phyloP scores from a whole-genome alignment of 495 filamentous ascomycete species.

The Aspergillus baeticus region DNA sequence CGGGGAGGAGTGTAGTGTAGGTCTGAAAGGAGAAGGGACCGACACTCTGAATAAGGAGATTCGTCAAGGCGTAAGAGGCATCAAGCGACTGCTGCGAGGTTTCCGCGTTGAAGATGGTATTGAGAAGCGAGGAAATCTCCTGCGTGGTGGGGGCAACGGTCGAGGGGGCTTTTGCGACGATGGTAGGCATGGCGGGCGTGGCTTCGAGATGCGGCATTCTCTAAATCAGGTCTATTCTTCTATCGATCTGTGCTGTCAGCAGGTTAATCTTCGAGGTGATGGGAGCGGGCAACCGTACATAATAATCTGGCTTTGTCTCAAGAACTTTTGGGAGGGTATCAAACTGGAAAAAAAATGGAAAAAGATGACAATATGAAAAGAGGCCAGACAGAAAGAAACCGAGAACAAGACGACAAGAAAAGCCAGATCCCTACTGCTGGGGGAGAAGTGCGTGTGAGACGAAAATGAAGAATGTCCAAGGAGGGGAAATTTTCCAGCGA shows the following conservation, averaged over 20 bases:
- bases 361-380: constrained; percentile 7
- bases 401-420: constrained; percentile 1
- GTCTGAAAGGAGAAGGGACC: constrained; percentile 70
- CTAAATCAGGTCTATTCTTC: constrained; percentile 7
- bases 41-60: constrained; percentile 73
- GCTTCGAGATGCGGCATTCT: constrained; percentile 69
- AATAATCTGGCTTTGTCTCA: too few relatives aligned
- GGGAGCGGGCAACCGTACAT: too few relatives aligned
- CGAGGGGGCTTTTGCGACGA: constrained; percentile 56
- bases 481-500: constrained; percentile 18
- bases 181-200: constrained; percentile 53
- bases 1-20: constrained; percentile 64
- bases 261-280: too few relatives aligned
- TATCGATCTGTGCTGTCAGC: not conserved
- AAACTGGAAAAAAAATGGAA: constrained; percentile 6
- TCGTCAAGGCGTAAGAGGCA: constrained; percentile 78
- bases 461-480: constrained; percentile 8
- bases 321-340: constrained; percentile 8
- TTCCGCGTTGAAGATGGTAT: constrained; percentile 74
- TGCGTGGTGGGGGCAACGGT: constrained; percentile 61
- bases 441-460: constrained; percentile 4
- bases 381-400: constrained; percentile 1
- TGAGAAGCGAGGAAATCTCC: constrained; percentile 71
- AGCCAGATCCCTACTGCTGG: constrained; percentile 1
- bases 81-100: constrained; percentile 86